phyloP scores from a whole-genome alignment of 2,329 filamentous ascomycete species.

The Stagonosporopsis cucurbitacearum region DNA sequence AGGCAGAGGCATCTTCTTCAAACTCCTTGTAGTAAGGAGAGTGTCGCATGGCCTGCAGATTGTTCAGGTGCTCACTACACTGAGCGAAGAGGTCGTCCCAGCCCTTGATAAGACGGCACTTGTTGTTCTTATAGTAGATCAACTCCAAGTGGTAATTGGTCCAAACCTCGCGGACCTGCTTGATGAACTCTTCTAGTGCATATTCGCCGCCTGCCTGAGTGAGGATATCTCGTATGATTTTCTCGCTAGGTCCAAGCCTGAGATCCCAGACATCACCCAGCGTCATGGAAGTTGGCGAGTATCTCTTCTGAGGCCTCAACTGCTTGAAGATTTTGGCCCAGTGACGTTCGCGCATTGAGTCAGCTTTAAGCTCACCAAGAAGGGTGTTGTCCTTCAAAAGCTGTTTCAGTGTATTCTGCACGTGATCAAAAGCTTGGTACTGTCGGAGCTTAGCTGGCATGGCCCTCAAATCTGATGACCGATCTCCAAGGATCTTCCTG shows the following conservation, averaged over 20 bases:
- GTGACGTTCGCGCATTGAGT: slow-evolving; percentile 93
- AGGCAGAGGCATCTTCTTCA: slow-evolving; percentile 92
- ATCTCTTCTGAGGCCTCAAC: slow-evolving; percentile 88
- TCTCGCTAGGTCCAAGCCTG: slow-evolving; percentile 85
- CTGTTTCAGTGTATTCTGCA: slow-evolving; percentile 87
- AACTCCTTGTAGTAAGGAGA: slow-evolving; percentile 99
- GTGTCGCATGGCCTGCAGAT: slow-evolving; percentile 96
- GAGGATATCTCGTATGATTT: slow-evolving; percentile 90
- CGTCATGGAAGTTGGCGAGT: slow-evolving; percentile 92
- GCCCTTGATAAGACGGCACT: slow-evolving; percentile 93
- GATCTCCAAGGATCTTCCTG: slow-evolving; percentile 82
- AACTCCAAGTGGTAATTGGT: slow-evolving; percentile 93
- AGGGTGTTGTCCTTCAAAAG: slow-evolving; percentile 90
- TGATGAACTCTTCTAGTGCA: slow-evolving; percentile 96
- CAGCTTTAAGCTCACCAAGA: slow-evolving; percentile 89
- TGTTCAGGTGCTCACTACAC: slow-evolving; percentile 97
- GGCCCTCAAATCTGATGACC: background rate
- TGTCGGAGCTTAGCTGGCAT: slow-evolving; percentile 98
- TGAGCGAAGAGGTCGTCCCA: slow-evolving; percentile 99
- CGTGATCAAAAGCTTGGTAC: slow-evolving; percentile 99
- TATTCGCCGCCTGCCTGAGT: slow-evolving; percentile 96
- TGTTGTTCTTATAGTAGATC: slow-evolving; percentile 98
- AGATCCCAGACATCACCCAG: slow-evolving; percentile 99
- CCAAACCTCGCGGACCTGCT: slow-evolving; percentile 96
- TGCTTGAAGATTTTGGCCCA: slow-evolving; percentile 99